Evolutionary conservation across 2,329 filamentous ascomycete genomes (phyloP), one percentile per base, ranked within the genome.

Genomic region (Colletotrichum godetiae): DNA sequence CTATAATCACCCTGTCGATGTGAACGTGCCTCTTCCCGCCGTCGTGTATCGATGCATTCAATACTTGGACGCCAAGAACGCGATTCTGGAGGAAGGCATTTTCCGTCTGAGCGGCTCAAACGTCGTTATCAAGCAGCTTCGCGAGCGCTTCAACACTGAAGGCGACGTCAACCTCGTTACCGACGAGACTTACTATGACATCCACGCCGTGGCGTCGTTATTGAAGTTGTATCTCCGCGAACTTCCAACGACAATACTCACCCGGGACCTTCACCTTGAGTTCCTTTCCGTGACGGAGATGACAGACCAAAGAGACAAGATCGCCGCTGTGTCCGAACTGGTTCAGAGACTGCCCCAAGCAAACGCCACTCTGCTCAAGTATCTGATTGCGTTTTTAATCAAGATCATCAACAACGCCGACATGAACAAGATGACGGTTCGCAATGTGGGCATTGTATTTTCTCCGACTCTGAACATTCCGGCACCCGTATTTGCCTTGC

Each of bases 41-140:
- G 97, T 99, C 2, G 94, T 98, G 10, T 99, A 97, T 84, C 92
- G 97, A 70, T 98, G 95, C 80, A 94, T 99, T 74, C 94, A 98
- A 81, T 99, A 98, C 81, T 88, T 99, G 22, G 93, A 94, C 76
- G 89, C 91, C 7, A 95, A 95, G 84, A 91, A 94, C 75, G 97
- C 95, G 12, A 88, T 93, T 60, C 88, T 88, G 6, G 97, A 99
- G 81, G 97, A 99, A 82, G 97, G 97, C 56, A 98, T 99, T 55
- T 99, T 99, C 88, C 92, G 97, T 64, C 88, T 99, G 55, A 98
- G 95, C 81, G 97, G 97, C n/a, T 98, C 96, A 0, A 98, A 98
- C 80, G 90, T 97, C 67, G 92, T 98, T 62, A 97, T 99, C 84
- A 97, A 96, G 82, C 91, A 91, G 70, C 88, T 99, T 56, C 93